Evolutionary conservation across 371 early-diverging fungal species (phyloP).

Genomic region (Synchytrium microbalum): DNA sequence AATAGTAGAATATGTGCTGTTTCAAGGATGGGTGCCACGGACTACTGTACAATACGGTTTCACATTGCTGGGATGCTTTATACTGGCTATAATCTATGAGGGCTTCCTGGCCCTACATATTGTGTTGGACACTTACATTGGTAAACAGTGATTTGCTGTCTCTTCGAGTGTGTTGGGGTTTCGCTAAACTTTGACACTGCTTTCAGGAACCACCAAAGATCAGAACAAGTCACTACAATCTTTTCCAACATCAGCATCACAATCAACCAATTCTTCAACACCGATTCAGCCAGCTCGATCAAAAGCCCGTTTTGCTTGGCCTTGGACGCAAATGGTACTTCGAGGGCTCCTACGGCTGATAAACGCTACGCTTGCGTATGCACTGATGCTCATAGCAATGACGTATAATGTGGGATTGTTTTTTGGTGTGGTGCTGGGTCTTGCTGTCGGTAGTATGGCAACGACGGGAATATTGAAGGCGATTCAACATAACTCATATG

Average conservation of each 20-base stretch:
- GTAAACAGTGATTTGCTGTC: background rate
- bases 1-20: slow-evolving; percentile 43
- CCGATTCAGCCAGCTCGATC: background rate
- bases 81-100: slow-evolving; percentile 14
- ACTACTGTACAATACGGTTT: slow-evolving; percentile 20
- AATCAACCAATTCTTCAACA: background rate
- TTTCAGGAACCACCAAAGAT: no score
- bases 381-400: slow-evolving; percentile 4
- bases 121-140: slow-evolving; percentile 4
- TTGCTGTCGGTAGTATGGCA: background rate
- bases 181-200: no score
- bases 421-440: background rate
- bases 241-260: background rate
- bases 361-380: background rate
- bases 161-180: no score
- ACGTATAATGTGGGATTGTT: background rate
- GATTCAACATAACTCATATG: no score
- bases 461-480: no score
- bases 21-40: slow-evolving; percentile 22
- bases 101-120: slow-evolving; percentile 7
- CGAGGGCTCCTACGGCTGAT: background rate
- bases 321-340: background rate
- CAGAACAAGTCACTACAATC: no score
- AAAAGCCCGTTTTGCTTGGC: background rate
- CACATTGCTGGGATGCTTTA: slow-evolving; percentile 12